Percentiles rank a stretch among this genome's conserved stretches.
Evolutionary conservation across 371 early-diverging fungal genomes (phyloP).

Genomic region (Lichtheimia corymbifera): DNA sequence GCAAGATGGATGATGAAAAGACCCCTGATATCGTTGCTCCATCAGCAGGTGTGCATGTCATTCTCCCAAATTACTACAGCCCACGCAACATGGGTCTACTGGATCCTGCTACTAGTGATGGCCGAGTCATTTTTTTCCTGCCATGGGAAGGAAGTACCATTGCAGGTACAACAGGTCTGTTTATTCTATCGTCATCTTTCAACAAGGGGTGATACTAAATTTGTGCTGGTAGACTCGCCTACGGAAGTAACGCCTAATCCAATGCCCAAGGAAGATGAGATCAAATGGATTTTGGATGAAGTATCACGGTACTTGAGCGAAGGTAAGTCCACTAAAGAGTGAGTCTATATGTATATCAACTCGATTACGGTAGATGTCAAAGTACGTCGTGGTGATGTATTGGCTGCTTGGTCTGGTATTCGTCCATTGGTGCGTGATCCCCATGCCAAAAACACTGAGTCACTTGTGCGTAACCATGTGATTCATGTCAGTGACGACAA

Average conservation of each 20-base stretch:
- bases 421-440: slow-evolving; percentile 98
- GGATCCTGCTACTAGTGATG: slow-evolving; percentile 96
- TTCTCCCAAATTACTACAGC: slow-evolving; percentile 92
- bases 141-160: slow-evolving; percentile 98
- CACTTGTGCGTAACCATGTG: slow-evolving; percentile 97
- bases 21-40: slow-evolving; percentile 92
- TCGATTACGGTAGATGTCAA: slow-evolving; percentile 64
- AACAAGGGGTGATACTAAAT: background rate
- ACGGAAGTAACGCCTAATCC: slow-evolving; percentile 82
- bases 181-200: slow-evolving; percentile 1
- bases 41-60: slow-evolving; percentile 96
- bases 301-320: slow-evolving; percentile 86
- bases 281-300: slow-evolving; percentile 95
- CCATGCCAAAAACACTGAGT: slow-evolving; percentile 86
- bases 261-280: slow-evolving; percentile 91
- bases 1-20: slow-evolving; percentile 83
- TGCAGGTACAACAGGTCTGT: slow-evolving; percentile 92
- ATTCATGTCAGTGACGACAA: slow-evolving; percentile 84
- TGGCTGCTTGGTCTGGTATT: slow-evolving; percentile 98
- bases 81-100: slow-evolving; percentile 97
- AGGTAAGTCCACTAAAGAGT: slow-evolving; percentile 29
- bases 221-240: slow-evolving; percentile 70
- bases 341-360: no score
- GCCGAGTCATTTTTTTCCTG: slow-evolving; percentile 98
- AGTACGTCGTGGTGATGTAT: slow-evolving; percentile 94